phyloP scores from a whole-genome alignment of 192 early-diverging fungal species.

The Coemansia nantahalensis region DNA sequence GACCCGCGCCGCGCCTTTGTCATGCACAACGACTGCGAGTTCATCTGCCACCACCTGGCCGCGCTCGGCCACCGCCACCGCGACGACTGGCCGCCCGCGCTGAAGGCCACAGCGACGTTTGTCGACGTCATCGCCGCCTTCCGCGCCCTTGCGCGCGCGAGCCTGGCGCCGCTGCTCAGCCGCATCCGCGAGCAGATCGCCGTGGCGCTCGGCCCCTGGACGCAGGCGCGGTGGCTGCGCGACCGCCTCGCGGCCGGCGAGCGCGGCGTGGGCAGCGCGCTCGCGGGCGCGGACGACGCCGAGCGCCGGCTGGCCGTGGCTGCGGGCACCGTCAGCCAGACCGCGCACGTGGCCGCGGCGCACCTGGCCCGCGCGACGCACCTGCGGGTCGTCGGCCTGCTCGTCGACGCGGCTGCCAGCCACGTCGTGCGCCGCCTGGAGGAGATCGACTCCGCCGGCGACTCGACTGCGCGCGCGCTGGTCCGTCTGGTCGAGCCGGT shows the following conservation, averaged over 20 bases:
- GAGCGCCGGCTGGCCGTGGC: conserved; percentile 26
- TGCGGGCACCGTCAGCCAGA: conserved; percentile 17
- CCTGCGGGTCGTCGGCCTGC: conserved; percentile 21
- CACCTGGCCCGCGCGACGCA: conserved; percentile 24
- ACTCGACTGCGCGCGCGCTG: conserved; percentile 23
- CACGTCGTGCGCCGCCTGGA: conserved; percentile 17
- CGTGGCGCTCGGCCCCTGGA: conserved; percentile 25
- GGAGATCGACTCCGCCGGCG: conserved; percentile 11
- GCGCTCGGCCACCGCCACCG: conserved; percentile 28
- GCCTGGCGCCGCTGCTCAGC: conserved; percentile 20
- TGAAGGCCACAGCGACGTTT: conserved; percentile 32
- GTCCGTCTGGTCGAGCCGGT: conserved; percentile 20
- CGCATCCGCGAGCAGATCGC: conserved; percentile 11
- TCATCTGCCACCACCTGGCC: conserved; percentile 35
- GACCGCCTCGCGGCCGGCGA: background rate
- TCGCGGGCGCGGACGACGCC: conserved; percentile 6
- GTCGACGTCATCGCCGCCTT: conserved; percentile 38
- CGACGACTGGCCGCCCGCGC: conserved; percentile 24
- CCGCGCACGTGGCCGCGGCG: conserved; percentile 7
- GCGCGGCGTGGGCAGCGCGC: background rate
- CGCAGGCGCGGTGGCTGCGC: conserved; percentile 7
- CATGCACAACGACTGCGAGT: conserved; percentile 48
- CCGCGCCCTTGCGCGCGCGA: conserved; percentile 23
- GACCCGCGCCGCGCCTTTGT: conserved; percentile 39
- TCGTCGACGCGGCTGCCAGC: conserved; percentile 11